Conservation (phyloP, 163 green algal genomes). For the Botryococcus braunii region DNA sequence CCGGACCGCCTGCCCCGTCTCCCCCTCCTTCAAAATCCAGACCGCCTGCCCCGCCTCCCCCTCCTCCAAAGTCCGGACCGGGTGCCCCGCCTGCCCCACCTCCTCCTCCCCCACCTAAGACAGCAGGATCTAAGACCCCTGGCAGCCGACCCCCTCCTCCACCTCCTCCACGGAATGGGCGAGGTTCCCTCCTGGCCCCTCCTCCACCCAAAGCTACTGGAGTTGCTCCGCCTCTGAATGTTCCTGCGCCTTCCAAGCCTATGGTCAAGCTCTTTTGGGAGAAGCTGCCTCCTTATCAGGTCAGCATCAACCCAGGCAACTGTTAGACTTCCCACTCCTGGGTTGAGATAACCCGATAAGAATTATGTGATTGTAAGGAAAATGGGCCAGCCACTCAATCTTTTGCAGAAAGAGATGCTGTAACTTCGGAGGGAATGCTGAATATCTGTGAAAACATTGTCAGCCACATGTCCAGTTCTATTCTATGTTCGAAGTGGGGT, state of each 20-base stretch:
- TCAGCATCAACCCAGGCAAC: too few species aligned
- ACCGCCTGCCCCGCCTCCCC: neutral
- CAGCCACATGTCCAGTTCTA: too few species aligned
- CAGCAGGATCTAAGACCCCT: neutral
- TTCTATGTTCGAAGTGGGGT: too few species aligned
- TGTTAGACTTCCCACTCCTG: too few species aligned
- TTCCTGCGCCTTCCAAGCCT: constrained; percentile 1
- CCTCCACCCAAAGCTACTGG: neutral
- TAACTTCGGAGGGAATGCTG: too few species aligned
- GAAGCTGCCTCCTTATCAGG: constrained; percentile 12
- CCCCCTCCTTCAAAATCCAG: too few species aligned
- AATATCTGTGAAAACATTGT: too few species aligned
- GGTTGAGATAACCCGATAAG: too few species aligned
- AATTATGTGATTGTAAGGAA: too few species aligned
- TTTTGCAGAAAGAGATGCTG: too few species aligned
- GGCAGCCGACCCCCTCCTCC: constrained; percentile 4
- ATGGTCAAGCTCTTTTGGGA: constrained; percentile 24
- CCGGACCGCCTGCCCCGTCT: too few species aligned
- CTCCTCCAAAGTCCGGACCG: neutral
- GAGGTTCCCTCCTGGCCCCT: neutral
- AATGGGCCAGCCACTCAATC: too few species aligned
- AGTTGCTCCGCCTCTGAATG: neutral
- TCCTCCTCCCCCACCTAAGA: neutral
- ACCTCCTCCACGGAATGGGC: neutral
- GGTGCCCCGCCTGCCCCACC: constrained; percentile 6